These are phyloP conservation scores for Aspergillus sergii DNA, from an alignment of 2,329 filamentous ascomycete species.

Conservation along the genomic window DNA sequence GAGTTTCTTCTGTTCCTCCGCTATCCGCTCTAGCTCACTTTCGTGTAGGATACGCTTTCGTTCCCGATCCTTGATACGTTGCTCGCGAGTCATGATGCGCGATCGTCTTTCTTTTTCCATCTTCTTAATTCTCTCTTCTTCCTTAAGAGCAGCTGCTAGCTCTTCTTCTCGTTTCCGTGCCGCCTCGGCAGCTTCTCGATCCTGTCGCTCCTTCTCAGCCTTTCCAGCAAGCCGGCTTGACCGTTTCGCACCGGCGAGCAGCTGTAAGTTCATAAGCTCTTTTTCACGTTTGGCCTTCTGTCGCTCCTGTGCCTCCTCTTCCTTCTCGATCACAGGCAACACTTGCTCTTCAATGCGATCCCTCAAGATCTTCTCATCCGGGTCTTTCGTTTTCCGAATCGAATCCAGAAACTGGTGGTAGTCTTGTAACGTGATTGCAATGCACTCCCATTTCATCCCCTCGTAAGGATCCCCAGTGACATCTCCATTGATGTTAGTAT, in stretches of 20 bases:
- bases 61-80: slow-evolving; percentile 83
- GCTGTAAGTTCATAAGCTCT: slow-evolving; percentile 78
- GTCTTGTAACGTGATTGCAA: slow-evolving; percentile 80
- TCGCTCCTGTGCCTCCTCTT: slow-evolving; percentile 67
- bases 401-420: slow-evolving; percentile 71
- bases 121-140: slow-evolving; percentile 63
- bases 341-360: slow-evolving; percentile 75
- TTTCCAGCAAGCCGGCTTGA: slow-evolving; percentile 87
- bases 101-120: slow-evolving; percentile 75
- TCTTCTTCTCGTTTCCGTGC: slow-evolving; percentile 68
- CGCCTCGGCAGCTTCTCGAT: slow-evolving; percentile 71
- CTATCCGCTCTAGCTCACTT: slow-evolving; percentile 77
- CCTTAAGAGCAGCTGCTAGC: slow-evolving; percentile 62
- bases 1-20: slow-evolving; percentile 70
- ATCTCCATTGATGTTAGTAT: slow-evolving; percentile 37
- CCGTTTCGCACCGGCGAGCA: slow-evolving; percentile 89
- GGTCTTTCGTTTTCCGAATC: slow-evolving; percentile 75
- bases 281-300: slow-evolving; percentile 76
- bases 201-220: slow-evolving; percentile 73
- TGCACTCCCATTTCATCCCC: slow-evolving; percentile 84
- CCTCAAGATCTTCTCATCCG: slow-evolving; percentile 79
- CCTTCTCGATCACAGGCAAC: slow-evolving; percentile 79
- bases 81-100: slow-evolving; percentile 80
- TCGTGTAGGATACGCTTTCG: slow-evolving; percentile 79
- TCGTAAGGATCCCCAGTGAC: slow-evolving; percentile 66